Conservation (phyloP, 768 basidiomycete genomes). For the Suillus occidentalis region DNA sequence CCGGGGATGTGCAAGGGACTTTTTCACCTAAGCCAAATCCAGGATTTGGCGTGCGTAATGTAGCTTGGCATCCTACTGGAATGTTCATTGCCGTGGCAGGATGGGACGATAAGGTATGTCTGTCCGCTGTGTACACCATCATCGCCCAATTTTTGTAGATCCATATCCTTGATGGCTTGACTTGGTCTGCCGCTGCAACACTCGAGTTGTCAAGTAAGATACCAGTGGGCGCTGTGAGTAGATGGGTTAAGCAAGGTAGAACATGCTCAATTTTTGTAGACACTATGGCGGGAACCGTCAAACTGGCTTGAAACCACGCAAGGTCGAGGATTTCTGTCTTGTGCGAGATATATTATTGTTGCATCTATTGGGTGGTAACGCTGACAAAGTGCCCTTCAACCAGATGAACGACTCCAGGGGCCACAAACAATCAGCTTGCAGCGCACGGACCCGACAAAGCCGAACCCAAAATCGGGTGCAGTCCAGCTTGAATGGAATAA, state of each 20-base stretch:
- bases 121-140: neutral
- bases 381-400: conserved; percentile 1
- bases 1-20: conserved; percentile 61
- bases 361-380: neutral
- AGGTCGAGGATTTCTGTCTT: conserved; percentile 86
- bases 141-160: conserved; percentile 46
- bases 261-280: conserved; percentile 41
- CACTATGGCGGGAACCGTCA: conserved; percentile 81
- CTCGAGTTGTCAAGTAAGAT: conserved; percentile 64
- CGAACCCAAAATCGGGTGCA: conserved; percentile 65
- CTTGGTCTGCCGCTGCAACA: conserved; percentile 67
- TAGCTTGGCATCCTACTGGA: conserved; percentile 86
- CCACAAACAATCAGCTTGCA: conserved; percentile 51
- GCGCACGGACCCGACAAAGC: conserved; percentile 58
- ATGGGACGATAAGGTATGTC: conserved; percentile 81
- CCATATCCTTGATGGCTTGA: conserved; percentile 70
- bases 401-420: conserved; percentile 67
- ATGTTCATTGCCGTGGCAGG: conserved; percentile 80
- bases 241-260: neutral
- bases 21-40: conserved; percentile 77
- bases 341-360: conserved; percentile 40
- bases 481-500: conserved; percentile 81
- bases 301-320: conserved; percentile 84
- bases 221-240: conserved; percentile 54
- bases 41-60: conserved; percentile 77